Percentiles rank a stretch among this genome's conserved stretches.
These are phyloP conservation scores for Curvularia lunata DNA, from an alignment of 2,329 filamentous ascomycete genomes.

Conservation along the genomic window DNA sequence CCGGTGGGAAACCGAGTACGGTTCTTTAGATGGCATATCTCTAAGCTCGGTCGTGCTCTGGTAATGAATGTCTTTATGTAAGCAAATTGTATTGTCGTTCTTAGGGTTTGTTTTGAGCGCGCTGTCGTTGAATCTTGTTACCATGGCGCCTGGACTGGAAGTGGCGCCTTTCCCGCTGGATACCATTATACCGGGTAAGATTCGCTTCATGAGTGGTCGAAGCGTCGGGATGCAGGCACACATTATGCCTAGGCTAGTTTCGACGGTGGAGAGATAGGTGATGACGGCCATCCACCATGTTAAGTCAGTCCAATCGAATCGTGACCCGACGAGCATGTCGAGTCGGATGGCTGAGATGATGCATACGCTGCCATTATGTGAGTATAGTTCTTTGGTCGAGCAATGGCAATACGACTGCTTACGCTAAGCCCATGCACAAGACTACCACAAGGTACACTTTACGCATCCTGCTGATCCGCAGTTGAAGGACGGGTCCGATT, in stretches of 20 bases:
- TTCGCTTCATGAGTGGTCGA: neutral
- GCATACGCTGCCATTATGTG: neutral
- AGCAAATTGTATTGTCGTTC: neutral
- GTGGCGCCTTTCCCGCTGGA: neutral
- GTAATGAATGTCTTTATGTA: neutral
- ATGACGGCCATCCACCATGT: neutral
- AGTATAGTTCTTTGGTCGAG: neutral
- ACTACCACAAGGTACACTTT: neutral
- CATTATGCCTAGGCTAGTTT: neutral
- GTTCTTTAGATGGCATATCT: neutral
- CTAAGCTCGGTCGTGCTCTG: neutral
- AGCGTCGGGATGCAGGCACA: neutral
- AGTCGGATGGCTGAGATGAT: neutral
- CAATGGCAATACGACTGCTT: neutral
- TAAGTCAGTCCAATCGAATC: neutral
- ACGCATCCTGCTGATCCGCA: neutral
- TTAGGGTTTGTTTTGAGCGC: neutral
- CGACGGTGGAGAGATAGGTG: neutral
- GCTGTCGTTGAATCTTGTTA: neutral
- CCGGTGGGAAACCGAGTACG: neutral
- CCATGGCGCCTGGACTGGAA: neutral
- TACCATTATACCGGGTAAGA: neutral
- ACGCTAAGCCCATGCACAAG: neutral
- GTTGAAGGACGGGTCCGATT: neutral
- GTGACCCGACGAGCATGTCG: neutral